These are phyloP conservation scores for Fusarium udum DNA, from an alignment of 2,329 filamentous ascomycete genomes.

Conservation along the genomic window DNA sequence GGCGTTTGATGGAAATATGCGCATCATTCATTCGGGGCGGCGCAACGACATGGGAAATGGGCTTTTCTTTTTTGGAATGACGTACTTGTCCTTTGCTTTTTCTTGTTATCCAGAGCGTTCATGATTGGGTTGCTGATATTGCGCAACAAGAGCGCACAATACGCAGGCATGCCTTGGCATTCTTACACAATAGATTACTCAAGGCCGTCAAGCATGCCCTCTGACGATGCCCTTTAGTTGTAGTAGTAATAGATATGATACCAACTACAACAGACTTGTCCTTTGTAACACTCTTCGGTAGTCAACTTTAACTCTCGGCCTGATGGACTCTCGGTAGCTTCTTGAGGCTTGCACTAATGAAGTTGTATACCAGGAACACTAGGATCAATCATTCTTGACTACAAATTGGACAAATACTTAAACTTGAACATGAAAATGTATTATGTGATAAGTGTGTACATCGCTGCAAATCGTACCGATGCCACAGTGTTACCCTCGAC, in stretches of 20 bases:
- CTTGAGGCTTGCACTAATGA: background rate
- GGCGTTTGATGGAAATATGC: constrained; percentile 31
- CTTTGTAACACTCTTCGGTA: background rate
- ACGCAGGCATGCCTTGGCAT: constrained; percentile 29
- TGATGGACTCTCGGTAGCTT: background rate
- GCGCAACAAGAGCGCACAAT: constrained; percentile 19
- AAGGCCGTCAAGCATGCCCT: constrained; percentile 31
- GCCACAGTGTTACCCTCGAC: constrained; percentile 25
- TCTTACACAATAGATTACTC: constrained; percentile 35
- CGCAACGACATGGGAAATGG: constrained; percentile 25
- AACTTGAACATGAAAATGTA: constrained; percentile 35
- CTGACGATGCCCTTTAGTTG: constrained; percentile 38
- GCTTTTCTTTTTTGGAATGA: constrained; percentile 16
- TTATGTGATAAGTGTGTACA: constrained; percentile 34
- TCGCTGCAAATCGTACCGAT: constrained; percentile 21
- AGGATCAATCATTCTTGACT: background rate
- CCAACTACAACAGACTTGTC: background rate
- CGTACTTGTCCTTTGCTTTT: constrained; percentile 25
- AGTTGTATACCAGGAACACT: background rate
- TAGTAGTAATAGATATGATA: constrained; percentile 46
- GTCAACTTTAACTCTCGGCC: background rate
- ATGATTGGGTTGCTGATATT: constrained; percentile 34
- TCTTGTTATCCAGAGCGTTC: constrained; percentile 30
- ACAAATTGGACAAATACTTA: background rate
- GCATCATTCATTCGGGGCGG: constrained; percentile 31